Base-by-base conservation (phyloP, 2,329 filamentous ascomycete genomes). In the Epichloe gansuensis region DNA sequence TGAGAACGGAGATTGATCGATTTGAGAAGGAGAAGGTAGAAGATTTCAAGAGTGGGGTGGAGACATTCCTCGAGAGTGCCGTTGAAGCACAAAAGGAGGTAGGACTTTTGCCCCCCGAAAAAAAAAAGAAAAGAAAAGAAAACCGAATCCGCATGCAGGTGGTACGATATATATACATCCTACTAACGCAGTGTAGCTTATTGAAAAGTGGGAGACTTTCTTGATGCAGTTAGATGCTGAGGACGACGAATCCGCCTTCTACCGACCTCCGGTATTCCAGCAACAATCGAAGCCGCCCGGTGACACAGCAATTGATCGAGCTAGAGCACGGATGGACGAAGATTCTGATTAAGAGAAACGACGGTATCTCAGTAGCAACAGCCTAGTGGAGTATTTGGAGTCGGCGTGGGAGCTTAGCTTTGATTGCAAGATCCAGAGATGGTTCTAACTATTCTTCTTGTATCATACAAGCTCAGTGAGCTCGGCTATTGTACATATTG, bases 31-130 rank as follows among this genome's bases (percentile, higher is more conserved):
- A 98, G 71, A 98, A 98, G 75, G 93, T 98, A 3, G 93, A 98
- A 66, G 93, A 98, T 66, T 98, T 98, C 70, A 98, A 98, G 76
- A 93, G 87, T 57, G 91, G 91, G 0, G 91, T 98, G 2, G 93
- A 98, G 73, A 98, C 93, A 1, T 98, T 95, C 70, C 70, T 98
- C 61, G 93, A 98, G 74, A 91, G 93, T 63, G 89, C 93, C 3
- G 90, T 98, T 4, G 93, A 98, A 71, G 93, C 91, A 52, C 93
- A 98, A 73, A 98, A 98, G 72, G 93, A 98, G 84, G 91, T 93
- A 67, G 69, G 80, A 9, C 12, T n/a, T 4, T 21, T 21, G 17
- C 17, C 4, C 9, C 7, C 25, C 17, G 21, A 21, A 31, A 11
- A 11, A 31, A 31, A 31, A 9, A 1, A 4, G 17, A 21, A 21